Evolutionary conservation across 2,329 filamentous ascomycete species (phyloP).

Genomic region (Fusarium continuum): DNA sequence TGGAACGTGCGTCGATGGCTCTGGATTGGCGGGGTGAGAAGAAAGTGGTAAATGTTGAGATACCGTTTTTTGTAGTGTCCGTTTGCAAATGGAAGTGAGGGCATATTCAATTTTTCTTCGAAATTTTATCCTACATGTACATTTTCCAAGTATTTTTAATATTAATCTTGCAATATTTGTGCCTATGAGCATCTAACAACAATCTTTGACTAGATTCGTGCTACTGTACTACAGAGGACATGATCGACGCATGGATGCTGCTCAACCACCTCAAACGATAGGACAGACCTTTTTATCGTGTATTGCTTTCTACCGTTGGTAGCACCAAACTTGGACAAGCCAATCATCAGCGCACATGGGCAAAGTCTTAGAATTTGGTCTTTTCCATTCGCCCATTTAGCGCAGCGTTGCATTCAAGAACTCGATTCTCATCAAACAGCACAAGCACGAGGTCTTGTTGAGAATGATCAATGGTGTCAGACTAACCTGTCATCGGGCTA

Average conservation of each 20-base stretch:
- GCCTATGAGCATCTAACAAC: too few species aligned
- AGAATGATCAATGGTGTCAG: slow-evolving; percentile 14
- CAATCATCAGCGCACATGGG: slow-evolving; percentile 48
- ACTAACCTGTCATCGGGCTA: slow-evolving; percentile 6
- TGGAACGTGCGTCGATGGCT: slow-evolving; percentile 19
- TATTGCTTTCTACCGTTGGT: background rate
- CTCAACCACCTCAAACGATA: slow-evolving; percentile 9
- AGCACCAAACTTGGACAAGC: slow-evolving; percentile 21
- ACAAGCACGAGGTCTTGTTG: slow-evolving; percentile 27
- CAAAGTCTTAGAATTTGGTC: slow-evolving; percentile 19
- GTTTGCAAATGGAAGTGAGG: background rate
- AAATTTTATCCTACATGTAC: background rate
- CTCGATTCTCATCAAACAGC: slow-evolving; percentile 28
- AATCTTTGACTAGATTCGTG: slow-evolving; percentile 1
- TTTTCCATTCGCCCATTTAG: slow-evolving; percentile 17
- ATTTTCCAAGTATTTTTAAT: too few species aligned
- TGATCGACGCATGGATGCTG: slow-evolving; percentile 34
- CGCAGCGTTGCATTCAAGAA: background rate
- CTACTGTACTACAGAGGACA: slow-evolving; percentile 2
- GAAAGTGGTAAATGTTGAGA: slow-evolving; percentile 4
- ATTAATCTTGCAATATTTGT: too few species aligned
- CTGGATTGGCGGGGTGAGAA: slow-evolving; percentile 16
- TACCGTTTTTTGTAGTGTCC: background rate
- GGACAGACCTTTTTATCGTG: slow-evolving; percentile 3
- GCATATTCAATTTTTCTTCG: background rate